phyloP scores from a whole-genome alignment of 1,284 basidiomycete genomes.

The Leccinum subrobustum region DNA sequence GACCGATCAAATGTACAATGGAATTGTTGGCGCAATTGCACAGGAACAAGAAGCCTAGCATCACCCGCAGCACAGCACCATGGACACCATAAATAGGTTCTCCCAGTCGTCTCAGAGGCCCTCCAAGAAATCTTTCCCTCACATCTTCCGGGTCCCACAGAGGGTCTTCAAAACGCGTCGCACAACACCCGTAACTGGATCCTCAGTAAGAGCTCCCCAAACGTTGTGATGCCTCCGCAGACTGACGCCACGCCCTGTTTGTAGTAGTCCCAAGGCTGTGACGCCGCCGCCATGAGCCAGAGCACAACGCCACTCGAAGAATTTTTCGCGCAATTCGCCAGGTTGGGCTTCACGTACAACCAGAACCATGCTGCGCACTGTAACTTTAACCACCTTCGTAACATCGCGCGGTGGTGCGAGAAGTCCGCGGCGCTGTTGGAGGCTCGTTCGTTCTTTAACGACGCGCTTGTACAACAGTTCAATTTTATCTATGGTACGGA shows the following conservation, averaged over 20 bases:
- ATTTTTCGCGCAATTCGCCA: conserved; percentile 13
- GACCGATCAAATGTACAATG: not conserved
- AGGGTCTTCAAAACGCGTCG: not conserved
- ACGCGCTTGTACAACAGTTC: conserved; percentile 35
- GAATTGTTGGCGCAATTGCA: not conserved
- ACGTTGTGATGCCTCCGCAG: not conserved
- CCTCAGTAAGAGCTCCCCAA: not conserved
- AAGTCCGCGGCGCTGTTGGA: not conserved
- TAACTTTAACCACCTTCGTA: conserved; percentile 19
- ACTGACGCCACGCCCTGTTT: not conserved
- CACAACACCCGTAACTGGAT: not conserved
- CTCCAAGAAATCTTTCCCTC: not conserved
- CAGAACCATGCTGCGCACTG: conserved; percentile 5
- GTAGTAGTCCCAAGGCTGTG: not conserved
- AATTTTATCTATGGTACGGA: conserved; percentile 34
- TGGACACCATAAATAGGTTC: not conserved
- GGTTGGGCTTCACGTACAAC: conserved; percentile 16
- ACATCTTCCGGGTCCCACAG: not conserved
- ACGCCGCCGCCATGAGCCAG: not conserved
- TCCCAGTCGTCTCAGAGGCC: not conserved
- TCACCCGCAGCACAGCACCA: not conserved
- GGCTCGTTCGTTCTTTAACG: conserved; percentile 16
- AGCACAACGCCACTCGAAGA: conserved; percentile 13
- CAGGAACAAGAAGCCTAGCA: not conserved
- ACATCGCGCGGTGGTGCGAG: not conserved